Evolutionary conservation across 2,329 filamentous ascomycete species (phyloP).

Genomic region (Fusarium papillatum): DNA sequence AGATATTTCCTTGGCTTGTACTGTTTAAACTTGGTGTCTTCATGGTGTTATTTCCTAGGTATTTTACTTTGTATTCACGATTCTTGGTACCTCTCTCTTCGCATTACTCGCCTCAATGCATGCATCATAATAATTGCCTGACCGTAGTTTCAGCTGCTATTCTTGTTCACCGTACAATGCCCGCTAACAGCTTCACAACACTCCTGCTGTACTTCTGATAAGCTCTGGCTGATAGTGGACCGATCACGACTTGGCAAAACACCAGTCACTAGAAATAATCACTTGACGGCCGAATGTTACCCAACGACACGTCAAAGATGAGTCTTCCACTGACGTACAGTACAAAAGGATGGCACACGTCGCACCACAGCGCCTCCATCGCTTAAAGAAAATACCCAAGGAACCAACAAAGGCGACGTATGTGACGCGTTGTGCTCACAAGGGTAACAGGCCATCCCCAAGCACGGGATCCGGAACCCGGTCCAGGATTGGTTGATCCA

Average conservation of each 20-base stretch:
- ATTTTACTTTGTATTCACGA: neutral
- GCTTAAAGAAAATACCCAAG: neutral
- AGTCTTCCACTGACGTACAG: neutral
- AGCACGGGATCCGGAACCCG: neutral
- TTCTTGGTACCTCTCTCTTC: neutral
- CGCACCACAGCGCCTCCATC: neutral
- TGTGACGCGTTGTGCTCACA: neutral
- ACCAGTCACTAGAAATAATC: neutral
- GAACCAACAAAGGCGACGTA: neutral
- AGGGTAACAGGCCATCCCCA: neutral
- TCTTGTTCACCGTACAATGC: neutral
- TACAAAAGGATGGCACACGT: neutral
- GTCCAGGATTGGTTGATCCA: slow-evolving; percentile 3
- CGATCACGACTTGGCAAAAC: neutral
- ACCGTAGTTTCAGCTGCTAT: neutral
- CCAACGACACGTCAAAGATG: neutral
- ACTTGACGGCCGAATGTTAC: neutral
- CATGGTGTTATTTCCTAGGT: neutral
- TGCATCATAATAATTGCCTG: neutral
- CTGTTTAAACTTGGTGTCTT: neutral
- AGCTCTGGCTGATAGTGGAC: neutral
- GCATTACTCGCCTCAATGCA: neutral
- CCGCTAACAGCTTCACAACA: neutral
- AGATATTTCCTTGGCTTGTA: neutral
- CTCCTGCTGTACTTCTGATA: neutral